phyloP scores from a whole-genome alignment of 176 grass and related monocot genomes.

The Guadua angustifolia region DNA sequence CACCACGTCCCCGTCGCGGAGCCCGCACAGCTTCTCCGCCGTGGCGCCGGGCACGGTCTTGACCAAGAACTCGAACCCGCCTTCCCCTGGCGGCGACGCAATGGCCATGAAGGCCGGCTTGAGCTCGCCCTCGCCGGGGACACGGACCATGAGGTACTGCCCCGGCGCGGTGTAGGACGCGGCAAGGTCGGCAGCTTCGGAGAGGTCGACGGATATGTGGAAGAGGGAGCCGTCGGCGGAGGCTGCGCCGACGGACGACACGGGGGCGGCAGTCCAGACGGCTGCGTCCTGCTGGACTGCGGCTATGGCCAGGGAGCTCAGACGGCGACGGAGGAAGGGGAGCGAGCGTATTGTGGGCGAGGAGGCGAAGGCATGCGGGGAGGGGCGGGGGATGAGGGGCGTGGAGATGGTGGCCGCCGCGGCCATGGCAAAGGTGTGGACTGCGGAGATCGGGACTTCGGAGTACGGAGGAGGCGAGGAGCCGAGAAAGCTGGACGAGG shows the following conservation, averaged over 20 bases:
- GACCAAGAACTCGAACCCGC: conserved; percentile 68
- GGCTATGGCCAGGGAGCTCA: conserved; percentile 52
- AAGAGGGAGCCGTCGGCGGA: conserved; percentile 63
- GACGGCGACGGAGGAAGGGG: conserved; percentile 55
- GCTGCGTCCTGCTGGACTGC: conserved; percentile 54
- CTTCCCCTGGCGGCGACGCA: conserved; percentile 58
- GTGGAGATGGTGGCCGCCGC: conserved; percentile 35
- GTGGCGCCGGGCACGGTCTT: conserved; percentile 74
- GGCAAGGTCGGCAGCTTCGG: conserved; percentile 57
- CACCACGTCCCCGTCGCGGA: conserved; percentile 65
- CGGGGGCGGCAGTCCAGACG: conserved; percentile 60
- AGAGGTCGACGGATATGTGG: conserved; percentile 68
- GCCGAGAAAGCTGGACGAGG: conserved; percentile 13
- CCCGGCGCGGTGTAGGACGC: conserved; percentile 50
- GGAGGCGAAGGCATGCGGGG: not conserved
- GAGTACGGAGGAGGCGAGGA: not conserved
- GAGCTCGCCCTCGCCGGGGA: conserved; percentile 45
- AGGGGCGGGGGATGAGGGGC: conserved; percentile 19
- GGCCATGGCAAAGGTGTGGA: conserved; percentile 25
- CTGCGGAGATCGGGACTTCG: not conserved
- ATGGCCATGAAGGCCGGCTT: conserved; percentile 79
- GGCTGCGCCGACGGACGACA: conserved; percentile 54
- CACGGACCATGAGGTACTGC: conserved; percentile 78
- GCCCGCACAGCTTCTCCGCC: conserved; percentile 59
- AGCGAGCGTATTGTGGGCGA: conserved; percentile 40